These are phyloP conservation scores for Aspergillus ochraceoroseus DNA, from an alignment of 2,329 filamentous ascomycete species.

Conservation along the genomic window DNA sequence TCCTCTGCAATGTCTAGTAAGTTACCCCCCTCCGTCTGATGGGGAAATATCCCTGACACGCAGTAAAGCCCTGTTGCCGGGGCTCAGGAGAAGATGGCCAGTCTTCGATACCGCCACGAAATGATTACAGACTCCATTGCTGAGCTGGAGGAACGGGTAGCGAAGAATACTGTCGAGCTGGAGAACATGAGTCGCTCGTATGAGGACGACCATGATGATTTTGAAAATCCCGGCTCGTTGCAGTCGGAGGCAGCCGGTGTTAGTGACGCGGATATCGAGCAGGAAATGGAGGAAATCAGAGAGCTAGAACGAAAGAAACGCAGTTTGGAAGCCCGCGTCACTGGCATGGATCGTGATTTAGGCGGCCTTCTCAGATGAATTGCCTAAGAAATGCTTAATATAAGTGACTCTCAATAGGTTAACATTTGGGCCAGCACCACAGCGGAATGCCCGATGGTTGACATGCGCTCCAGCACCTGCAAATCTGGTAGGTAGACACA, in stretches of 20 bases:
- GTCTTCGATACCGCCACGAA: constrained; percentile 65
- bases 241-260: constrained; percentile 27
- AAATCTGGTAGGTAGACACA: too few species aligned
- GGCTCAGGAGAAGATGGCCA: constrained; percentile 68
- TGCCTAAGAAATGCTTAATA: background rate
- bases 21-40: constrained; percentile 23
- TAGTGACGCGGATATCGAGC: constrained; percentile 43
- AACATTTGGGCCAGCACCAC: too few species aligned
- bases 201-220: constrained; percentile 53
- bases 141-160: constrained; percentile 75
- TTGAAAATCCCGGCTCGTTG: constrained; percentile 42
- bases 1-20: constrained; percentile 79
- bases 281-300: constrained; percentile 52
- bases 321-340: constrained; percentile 59
- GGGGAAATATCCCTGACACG: constrained; percentile 16
- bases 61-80: constrained; percentile 64
- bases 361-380: constrained; percentile 54
- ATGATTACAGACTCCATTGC: constrained; percentile 68
- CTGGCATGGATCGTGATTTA: constrained; percentile 64
- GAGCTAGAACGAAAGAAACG: constrained; percentile 61
- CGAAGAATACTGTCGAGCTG: constrained; percentile 68
- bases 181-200: constrained; percentile 62
- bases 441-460: too few species aligned
- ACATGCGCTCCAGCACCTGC: too few species aligned
- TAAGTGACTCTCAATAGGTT: background rate